These are phyloP conservation scores for Abelmoschus esculentus DNA, from an alignment of 345 rosid genomes.

Conservation along the genomic window DNA sequence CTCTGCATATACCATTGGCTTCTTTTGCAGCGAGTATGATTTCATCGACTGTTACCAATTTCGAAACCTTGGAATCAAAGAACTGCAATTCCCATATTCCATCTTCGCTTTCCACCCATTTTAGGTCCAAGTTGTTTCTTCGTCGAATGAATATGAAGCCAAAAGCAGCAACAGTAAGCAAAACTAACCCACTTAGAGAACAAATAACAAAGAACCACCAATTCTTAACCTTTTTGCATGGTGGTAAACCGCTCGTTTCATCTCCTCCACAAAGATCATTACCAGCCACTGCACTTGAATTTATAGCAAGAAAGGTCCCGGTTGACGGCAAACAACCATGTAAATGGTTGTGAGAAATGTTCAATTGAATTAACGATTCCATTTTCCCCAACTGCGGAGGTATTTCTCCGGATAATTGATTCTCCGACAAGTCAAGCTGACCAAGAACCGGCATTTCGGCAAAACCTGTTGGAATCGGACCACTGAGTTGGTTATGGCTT, in stretches of 20 bases:
- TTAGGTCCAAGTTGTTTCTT: slow-evolving; percentile 24
- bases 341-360: slow-evolving; percentile 53
- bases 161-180: slow-evolving; percentile 26
- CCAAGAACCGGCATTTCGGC: slow-evolving; percentile 57
- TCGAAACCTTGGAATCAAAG: slow-evolving; percentile 39
- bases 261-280: slow-evolving; percentile 42
- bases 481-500: slow-evolving; percentile 56
- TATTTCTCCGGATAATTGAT: slow-evolving; percentile 53
- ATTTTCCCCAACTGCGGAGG: slow-evolving; percentile 40
- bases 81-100: slow-evolving; percentile 65
- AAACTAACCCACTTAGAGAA: slow-evolving; percentile 26
- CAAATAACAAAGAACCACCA: slow-evolving; percentile 47
- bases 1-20: too few species aligned
- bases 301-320: slow-evolving; percentile 73
- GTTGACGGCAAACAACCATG: slow-evolving; percentile 59
- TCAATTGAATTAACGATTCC: slow-evolving; percentile 53
- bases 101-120: slow-evolving; percentile 55
- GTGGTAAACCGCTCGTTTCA: slow-evolving; percentile 37
- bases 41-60: slow-evolving; percentile 22
- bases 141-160: slow-evolving; percentile 24
- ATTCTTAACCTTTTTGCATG: slow-evolving; percentile 38
- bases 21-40: too few species aligned
- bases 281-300: slow-evolving; percentile 55
- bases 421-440: slow-evolving; percentile 66
- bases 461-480: slow-evolving; percentile 47